Evolutionary conservation across 2,329 filamentous ascomycete species (phyloP).

Genomic region (Pseudogymnoascus verrucosus): DNA sequence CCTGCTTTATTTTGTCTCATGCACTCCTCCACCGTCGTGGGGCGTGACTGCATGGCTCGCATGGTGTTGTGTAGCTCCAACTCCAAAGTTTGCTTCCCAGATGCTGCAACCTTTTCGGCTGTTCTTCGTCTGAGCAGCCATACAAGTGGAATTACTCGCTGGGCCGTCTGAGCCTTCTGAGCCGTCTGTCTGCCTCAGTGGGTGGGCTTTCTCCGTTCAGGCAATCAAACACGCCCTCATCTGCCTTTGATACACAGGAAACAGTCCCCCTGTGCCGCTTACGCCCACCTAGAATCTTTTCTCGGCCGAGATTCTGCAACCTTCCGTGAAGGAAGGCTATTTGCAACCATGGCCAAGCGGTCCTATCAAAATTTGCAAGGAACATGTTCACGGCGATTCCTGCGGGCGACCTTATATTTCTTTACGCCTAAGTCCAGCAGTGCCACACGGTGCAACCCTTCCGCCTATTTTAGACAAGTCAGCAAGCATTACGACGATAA

Average conservation of each 20-base stretch:
- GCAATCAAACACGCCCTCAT: not conserved
- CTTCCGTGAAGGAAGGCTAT: not conserved
- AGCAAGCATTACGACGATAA: slow-evolving; percentile 6
- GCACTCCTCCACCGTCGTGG: not conserved
- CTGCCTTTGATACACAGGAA: not conserved
- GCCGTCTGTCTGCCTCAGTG: not conserved
- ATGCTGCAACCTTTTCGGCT: not conserved
- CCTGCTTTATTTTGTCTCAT: not conserved
- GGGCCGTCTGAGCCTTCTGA: not conserved
- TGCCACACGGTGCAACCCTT: slow-evolving; percentile 4
- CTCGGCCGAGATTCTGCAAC: not conserved
- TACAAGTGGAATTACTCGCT: not conserved
- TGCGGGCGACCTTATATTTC: not conserved
- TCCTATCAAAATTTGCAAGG: not conserved
- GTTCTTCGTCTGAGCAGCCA: not conserved
- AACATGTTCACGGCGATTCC: not conserved
- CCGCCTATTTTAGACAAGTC: slow-evolving; percentile 2
- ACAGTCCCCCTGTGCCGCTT: not conserved
- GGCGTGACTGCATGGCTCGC: not conserved
- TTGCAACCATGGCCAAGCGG: not conserved
- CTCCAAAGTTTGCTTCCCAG: not conserved
- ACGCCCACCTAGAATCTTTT: not conserved
- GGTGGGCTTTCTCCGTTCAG: not conserved
- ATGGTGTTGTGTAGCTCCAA: not conserved
- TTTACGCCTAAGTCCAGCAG: not conserved